Percentiles rank a stretch among this genome's conserved stretches.
phyloP scores from a whole-genome alignment of 164 flowering plant species.

The Berberis thunbergii region DNA sequence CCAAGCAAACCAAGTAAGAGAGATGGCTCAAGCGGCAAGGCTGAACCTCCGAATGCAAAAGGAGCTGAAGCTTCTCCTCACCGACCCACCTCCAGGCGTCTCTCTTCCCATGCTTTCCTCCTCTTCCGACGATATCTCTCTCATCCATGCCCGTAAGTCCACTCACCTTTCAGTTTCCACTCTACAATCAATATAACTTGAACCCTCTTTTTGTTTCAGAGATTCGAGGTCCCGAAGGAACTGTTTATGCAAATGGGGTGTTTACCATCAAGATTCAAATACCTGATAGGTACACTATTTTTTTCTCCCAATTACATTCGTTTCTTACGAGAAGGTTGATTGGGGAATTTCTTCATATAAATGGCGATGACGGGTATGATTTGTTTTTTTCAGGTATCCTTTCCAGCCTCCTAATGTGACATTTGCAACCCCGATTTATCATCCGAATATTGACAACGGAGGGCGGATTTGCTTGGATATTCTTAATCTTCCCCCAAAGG shows the following conservation, averaged over 20 bases:
- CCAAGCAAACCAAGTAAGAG: not conserved
- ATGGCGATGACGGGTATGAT: not conserved
- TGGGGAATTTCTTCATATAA: not conserved
- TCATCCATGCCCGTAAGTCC: slow-evolving; percentile 47
- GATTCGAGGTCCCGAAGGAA: too few species aligned
- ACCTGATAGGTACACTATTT: slow-evolving; percentile 55
- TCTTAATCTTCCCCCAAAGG: slow-evolving; percentile 94
- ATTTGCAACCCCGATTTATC: slow-evolving; percentile 78
- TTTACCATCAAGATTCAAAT: slow-evolving; percentile 69
- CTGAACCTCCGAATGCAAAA: slow-evolving; percentile 77
- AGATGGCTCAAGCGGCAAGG: slow-evolving; percentile 79
- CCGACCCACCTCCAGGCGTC: slow-evolving; percentile 81
- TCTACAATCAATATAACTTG: too few species aligned
- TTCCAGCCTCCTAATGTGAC: slow-evolving; percentile 87
- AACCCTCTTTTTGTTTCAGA: not conserved
- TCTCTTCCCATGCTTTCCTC: slow-evolving; percentile 51
- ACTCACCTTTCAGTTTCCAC: not conserved
- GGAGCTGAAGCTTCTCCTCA: slow-evolving; percentile 69
- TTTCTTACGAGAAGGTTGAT: not conserved
- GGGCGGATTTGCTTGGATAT: slow-evolving; percentile 92
- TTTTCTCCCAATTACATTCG: not conserved
- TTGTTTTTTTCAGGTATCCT: slow-evolving; percentile 47
- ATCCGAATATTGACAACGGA: slow-evolving; percentile 83
- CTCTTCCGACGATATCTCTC: slow-evolving; percentile 27
- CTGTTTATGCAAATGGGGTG: slow-evolving; percentile 42